Evolutionary conservation across 306 rosid genomes (phyloP).

Genomic region (Argentina anserina): DNA sequence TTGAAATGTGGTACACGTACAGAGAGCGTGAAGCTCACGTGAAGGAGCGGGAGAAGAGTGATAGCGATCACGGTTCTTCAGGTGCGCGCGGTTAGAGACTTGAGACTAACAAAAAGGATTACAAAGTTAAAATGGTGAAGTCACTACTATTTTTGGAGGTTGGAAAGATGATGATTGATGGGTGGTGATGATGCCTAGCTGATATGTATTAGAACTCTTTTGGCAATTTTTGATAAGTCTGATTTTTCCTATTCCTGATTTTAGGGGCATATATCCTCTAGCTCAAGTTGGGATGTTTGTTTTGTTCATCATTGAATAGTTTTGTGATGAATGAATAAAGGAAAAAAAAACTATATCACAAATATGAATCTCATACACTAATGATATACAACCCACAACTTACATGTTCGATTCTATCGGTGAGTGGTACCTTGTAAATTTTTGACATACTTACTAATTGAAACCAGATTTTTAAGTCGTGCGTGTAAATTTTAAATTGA

Average conservation of each 20-base stretch:
- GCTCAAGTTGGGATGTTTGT: too few relatives aligned
- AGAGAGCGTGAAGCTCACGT: not conserved
- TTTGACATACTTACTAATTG: too few relatives aligned
- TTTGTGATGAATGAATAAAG: too few relatives aligned
- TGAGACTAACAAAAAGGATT: not conserved
- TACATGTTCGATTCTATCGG: too few relatives aligned
- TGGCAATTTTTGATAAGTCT: not conserved
- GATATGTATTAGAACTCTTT: slow-evolving; percentile 9
- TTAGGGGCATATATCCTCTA: not conserved
- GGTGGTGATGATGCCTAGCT: slow-evolving; percentile 22
- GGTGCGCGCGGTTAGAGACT: slow-evolving; percentile 10
- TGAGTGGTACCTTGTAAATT: too few relatives aligned
- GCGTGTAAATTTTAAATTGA: too few relatives aligned
- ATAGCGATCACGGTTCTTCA: not conserved
- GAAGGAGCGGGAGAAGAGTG: not conserved
- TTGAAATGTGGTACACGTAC: not conserved
- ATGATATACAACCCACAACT: too few relatives aligned
- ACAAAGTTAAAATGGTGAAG: not conserved
- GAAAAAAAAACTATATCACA: too few relatives aligned
- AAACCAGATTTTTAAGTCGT: too few relatives aligned
- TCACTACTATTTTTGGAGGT: not conserved
- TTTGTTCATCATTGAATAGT: too few relatives aligned
- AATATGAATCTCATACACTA: too few relatives aligned
- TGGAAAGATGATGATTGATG: not conserved
- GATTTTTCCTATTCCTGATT: slow-evolving; percentile 1